Evolutionary conservation across 164 flowering plant genomes (phyloP).

Genomic region (Tetracentron sinense): DNA sequence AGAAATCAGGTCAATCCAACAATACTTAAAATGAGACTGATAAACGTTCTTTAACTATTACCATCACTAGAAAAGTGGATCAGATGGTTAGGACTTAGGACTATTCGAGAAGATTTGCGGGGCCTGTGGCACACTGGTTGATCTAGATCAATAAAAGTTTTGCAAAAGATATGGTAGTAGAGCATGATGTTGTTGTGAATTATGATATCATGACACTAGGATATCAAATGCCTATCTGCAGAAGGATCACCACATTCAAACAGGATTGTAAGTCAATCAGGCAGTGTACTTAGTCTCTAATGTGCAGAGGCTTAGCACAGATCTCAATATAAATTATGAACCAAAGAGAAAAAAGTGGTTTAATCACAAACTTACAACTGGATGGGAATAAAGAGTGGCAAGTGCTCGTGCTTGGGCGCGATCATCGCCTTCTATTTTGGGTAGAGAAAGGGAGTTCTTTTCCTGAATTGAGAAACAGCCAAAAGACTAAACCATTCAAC

Average conservation of each 20-base stretch:
- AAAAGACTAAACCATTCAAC: constrained; percentile 4
- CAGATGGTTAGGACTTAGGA: neutral
- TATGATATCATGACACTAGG: neutral
- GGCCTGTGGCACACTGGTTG: neutral
- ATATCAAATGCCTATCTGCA: neutral
- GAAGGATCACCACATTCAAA: neutral
- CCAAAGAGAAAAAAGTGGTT: neutral
- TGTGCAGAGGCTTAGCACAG: too few relatives aligned
- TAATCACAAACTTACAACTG: constrained; percentile 59
- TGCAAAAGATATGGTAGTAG: neutral
- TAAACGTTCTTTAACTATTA: neutral
- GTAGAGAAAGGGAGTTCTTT: constrained; percentile 66
- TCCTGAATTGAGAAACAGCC: constrained; percentile 35
- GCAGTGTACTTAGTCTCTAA: neutral
- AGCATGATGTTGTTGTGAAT: neutral
- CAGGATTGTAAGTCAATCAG: neutral
- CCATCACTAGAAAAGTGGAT: neutral
- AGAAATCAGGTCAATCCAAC: neutral
- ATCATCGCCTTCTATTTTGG: constrained; percentile 78
- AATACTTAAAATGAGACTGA: neutral
- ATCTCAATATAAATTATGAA: neutral
- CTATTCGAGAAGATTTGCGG: neutral
- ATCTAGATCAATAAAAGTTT: neutral
- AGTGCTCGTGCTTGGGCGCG: constrained; percentile 88
- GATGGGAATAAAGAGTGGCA: constrained; percentile 88